Percentiles rank a stretch among this genome's conserved stretches.
These are phyloP conservation scores for Leishmania guyanensis DNA, from an alignment of 208 protist species.

Conservation along the genomic window DNA sequence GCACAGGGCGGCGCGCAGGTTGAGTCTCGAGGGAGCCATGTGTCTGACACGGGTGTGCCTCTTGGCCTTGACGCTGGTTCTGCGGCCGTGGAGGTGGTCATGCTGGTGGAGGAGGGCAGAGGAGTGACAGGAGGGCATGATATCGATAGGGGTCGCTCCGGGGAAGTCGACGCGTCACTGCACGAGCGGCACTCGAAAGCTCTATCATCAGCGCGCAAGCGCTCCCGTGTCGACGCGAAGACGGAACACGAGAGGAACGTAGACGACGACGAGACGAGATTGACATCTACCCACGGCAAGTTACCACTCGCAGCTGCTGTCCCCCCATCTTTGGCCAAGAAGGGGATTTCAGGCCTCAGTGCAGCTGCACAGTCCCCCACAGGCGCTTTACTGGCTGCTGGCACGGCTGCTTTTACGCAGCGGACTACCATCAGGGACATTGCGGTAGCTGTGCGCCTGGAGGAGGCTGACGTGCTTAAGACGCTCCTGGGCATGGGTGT, in stretches of 20 bases:
- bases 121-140: background rate
- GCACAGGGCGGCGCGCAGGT: background rate
- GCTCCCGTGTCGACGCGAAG: background rate
- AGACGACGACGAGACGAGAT: background rate
- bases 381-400: background rate
- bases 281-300: background rate
- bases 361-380: slow-evolving; percentile 5
- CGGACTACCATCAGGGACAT: slow-evolving; percentile 54
- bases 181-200: background rate
- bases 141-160: background rate
- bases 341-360: background rate
- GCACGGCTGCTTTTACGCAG: background rate
- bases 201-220: slow-evolving; percentile 1
- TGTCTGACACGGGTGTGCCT: background rate
- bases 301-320: background rate
- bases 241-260: background rate
- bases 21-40: background rate
- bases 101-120: background rate
- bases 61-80: background rate
- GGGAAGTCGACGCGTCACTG: background rate
- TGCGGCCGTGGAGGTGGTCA: background rate
- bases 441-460: slow-evolving; percentile 58
- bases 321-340: background rate
- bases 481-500: slow-evolving; percentile 78
- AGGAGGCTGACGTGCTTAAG: slow-evolving; percentile 78